phyloP scores from a whole-genome alignment of 768 basidiomycete genomes.

The Aureoboletus auriporus region DNA sequence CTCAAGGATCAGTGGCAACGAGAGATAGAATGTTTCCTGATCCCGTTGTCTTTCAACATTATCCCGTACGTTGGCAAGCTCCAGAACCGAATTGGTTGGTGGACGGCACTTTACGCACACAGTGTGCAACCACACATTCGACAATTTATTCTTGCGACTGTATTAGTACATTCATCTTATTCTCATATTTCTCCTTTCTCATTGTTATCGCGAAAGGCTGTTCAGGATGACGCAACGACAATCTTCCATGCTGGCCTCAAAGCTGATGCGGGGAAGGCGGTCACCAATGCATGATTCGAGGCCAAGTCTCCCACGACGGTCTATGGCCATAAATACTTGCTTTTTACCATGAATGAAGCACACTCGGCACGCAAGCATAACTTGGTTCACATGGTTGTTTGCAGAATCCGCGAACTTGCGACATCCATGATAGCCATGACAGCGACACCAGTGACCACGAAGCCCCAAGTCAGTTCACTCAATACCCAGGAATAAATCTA shows the following conservation, averaged over 20 bases:
- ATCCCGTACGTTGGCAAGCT: background rate
- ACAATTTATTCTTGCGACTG: background rate
- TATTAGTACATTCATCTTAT: background rate
- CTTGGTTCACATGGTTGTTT: background rate
- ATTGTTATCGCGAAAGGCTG: background rate
- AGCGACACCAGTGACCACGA: background rate
- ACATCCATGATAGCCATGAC: background rate
- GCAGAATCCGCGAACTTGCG: background rate
- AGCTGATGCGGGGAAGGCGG: background rate
- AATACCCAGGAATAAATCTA: too few relatives aligned
- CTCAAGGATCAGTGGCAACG: background rate
- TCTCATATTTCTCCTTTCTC: background rate
- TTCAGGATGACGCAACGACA: background rate
- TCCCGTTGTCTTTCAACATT: background rate
- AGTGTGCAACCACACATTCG: background rate
- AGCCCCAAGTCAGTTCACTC: background rate
- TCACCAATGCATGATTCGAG: background rate
- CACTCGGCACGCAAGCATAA: background rate
- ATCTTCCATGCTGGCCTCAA: background rate
- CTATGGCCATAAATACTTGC: background rate
- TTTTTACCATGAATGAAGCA: background rate
- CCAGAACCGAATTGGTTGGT: background rate
- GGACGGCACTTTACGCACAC: background rate
- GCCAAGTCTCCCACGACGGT: background rate
- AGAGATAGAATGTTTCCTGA: background rate